Evolutionary conservation across 306 rosid species (phyloP).

Genomic region (Cucumis hystrix): DNA sequence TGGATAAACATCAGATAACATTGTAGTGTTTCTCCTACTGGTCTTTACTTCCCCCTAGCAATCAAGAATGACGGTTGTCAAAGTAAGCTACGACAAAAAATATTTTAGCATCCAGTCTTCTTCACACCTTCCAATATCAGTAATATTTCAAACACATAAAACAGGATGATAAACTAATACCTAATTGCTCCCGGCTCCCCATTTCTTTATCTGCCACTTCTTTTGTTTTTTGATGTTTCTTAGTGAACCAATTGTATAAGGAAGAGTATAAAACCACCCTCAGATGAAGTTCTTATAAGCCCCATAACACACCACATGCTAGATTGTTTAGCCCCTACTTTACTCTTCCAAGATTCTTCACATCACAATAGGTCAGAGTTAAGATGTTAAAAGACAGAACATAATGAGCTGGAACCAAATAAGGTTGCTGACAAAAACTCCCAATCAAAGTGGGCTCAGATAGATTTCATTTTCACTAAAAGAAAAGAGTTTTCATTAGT

Average conservation of each 20-base stretch:
- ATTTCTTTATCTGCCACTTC: neutral
- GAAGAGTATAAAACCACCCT: neutral
- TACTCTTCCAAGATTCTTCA: neutral
- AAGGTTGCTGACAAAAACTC: neutral
- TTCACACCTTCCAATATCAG: neutral
- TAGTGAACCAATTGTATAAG: neutral
- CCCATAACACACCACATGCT: neutral
- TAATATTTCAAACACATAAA: neutral
- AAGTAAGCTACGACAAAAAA: neutral
- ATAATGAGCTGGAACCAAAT: conserved; percentile 1
- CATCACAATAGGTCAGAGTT: neutral
- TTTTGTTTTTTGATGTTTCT: neutral
- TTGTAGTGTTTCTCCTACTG: neutral
- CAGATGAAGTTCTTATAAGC: neutral
- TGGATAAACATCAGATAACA: neutral
- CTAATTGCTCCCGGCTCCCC: neutral
- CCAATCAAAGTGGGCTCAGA: neutral
- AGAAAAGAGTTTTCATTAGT: neutral
- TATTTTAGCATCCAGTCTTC: neutral
- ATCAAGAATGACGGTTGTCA: neutral
- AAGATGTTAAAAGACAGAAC: neutral
- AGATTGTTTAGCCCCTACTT: neutral
- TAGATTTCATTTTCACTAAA: neutral
- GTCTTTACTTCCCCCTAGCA: neutral
- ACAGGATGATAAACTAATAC: neutral